These are phyloP conservation scores for Podospora comata DNA, from an alignment of 495 filamentous ascomycete genomes.

Conservation along the genomic window DNA sequence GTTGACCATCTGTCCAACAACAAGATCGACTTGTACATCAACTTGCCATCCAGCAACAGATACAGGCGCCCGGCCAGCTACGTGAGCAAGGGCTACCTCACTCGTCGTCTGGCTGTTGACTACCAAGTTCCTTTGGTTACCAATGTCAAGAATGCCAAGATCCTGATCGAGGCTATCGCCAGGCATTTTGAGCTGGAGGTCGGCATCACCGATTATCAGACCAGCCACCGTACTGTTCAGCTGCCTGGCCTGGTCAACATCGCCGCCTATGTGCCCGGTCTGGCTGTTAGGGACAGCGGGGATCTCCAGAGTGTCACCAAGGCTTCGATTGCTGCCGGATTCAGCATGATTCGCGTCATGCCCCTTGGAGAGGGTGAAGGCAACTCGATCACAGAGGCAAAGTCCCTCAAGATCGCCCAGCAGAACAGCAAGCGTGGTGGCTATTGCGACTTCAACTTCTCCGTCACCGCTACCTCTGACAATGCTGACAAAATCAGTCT, in stretches of 20 bases:
- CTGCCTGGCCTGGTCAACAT: conserved; percentile 78
- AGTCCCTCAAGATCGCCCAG: conserved; percentile 71
- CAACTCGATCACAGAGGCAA: conserved; percentile 68
- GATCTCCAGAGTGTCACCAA: conserved; percentile 71
- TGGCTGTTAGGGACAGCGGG: conserved; percentile 59
- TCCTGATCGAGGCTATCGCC: conserved; percentile 89
- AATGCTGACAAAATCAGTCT: conserved; percentile 75
- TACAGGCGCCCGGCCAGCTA: conserved; percentile 95
- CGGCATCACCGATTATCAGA: conserved; percentile 80
- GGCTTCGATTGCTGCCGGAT: conserved; percentile 73
- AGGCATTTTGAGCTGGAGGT: conserved; percentile 82
- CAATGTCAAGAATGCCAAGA: conserved; percentile 99
- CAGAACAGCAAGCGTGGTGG: conserved; percentile 64
- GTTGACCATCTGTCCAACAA: conserved; percentile 95
- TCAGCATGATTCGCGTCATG: conserved; percentile 82
- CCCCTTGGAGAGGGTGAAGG: conserved; percentile 71
- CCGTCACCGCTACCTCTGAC: conserved; percentile 71
- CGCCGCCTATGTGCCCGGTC: conserved; percentile 73
- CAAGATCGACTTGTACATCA: conserved; percentile 97
- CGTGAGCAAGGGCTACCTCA: conserved; percentile 95
- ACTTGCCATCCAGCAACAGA: conserved; percentile 94
- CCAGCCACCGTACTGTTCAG: conserved; percentile 72
- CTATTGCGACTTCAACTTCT: conserved; percentile 83
- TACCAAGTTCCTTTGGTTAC: conserved; percentile 97
- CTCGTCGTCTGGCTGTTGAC: conserved; percentile 95